Evolutionary conservation across 768 basidiomycete genomes (phyloP).

Genomic region (Boletus sp.): DNA sequence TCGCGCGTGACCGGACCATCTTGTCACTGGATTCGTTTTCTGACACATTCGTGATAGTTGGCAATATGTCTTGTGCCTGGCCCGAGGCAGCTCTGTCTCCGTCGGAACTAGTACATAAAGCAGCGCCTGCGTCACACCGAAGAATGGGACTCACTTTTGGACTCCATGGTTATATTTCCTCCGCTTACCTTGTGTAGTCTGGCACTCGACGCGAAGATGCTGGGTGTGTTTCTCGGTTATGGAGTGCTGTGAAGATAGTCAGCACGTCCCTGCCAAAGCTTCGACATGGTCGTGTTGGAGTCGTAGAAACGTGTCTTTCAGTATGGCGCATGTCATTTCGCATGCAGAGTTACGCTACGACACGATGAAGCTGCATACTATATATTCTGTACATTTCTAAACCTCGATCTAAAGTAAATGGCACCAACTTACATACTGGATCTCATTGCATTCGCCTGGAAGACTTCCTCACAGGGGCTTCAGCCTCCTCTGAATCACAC

Average conservation of each 20-base stretch:
- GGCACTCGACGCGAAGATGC: no score
- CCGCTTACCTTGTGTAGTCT: no score
- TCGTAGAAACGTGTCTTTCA: neutral
- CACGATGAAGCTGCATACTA: neutral
- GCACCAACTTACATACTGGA: neutral
- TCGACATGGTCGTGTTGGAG: neutral
- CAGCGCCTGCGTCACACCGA: no score
- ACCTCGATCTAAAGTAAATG: neutral
- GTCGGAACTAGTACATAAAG: no score
- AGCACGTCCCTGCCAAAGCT: neutral
- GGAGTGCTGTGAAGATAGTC: no score
- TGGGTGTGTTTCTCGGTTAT: no score
- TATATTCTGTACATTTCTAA: neutral
- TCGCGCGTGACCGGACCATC: neutral
- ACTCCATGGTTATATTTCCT: no score
- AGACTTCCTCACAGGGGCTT: neutral
- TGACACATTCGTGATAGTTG: no score
- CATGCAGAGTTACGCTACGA: neutral
- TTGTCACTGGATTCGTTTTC: neutral
- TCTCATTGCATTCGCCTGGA: neutral
- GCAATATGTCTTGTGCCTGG: no score
- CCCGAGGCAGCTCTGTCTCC: no score
- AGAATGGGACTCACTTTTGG: no score
- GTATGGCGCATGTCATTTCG: neutral
- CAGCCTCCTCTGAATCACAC: neutral